These are phyloP conservation scores for Beauveria bassiana DNA, from an alignment of 2,329 filamentous ascomycete genomes.

Conservation along the genomic window DNA sequence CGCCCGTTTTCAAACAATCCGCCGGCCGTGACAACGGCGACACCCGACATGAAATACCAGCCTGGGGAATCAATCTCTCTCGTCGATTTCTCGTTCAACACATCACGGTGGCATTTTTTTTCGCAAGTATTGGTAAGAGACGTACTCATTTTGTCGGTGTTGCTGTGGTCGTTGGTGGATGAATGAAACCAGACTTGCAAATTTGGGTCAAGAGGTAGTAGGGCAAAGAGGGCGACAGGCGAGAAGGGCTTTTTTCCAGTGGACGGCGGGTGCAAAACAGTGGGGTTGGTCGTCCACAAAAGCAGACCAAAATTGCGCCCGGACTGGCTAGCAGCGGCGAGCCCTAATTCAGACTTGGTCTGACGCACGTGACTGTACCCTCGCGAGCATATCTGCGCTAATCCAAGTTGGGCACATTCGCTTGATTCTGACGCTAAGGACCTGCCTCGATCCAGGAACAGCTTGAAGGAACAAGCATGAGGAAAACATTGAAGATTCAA, in stretches of 20 bases:
- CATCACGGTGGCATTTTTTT: not conserved
- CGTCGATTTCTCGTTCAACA: slow-evolving; percentile 1
- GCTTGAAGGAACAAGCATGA: too few species aligned
- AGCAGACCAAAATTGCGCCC: not conserved
- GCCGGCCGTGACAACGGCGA: not conserved
- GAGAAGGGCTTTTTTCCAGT: slow-evolving; percentile 26
- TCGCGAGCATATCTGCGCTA: slow-evolving; percentile 1
- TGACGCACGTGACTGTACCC: slow-evolving; percentile 24
- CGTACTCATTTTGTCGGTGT: slow-evolving; percentile 52
- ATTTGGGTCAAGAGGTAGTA: slow-evolving; percentile 7
- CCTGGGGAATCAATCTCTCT: not conserved
- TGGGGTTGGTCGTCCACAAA: slow-evolving; percentile 2
- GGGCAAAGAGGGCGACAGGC: slow-evolving; percentile 3
- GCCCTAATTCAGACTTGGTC: slow-evolving; percentile 25
- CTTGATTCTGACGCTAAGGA: too few species aligned
- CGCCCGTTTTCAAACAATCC: not conserved
- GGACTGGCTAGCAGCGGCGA: slow-evolving; percentile 12
- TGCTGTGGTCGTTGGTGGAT: slow-evolving; percentile 31
- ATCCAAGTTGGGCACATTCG: not conserved
- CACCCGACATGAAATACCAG: not conserved
- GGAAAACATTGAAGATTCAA: not conserved
- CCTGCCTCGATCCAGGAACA: too few species aligned
- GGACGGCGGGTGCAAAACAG: slow-evolving; percentile 16
- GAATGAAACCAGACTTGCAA: slow-evolving; percentile 16
- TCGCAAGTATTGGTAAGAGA: slow-evolving; percentile 18